Evolutionary conservation across 83 land plant genomes (phyloP), one percentile per base, ranked within the genome.

Genomic region (Picea abies): DNA sequence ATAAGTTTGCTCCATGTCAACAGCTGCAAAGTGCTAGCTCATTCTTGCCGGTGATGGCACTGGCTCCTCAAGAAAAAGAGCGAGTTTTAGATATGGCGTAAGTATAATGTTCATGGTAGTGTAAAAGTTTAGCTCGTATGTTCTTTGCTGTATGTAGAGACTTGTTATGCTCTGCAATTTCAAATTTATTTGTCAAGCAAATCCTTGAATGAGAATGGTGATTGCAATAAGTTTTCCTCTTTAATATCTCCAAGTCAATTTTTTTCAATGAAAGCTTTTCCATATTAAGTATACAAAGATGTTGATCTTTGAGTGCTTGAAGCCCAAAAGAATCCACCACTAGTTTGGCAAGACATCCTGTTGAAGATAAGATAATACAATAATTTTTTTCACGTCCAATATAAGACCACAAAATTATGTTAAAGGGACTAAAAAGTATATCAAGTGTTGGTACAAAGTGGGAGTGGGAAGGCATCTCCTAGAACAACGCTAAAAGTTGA

Each of bases 1-100:
- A 17, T 26, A 25, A 29, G 66, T 52, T 11, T 19, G 22, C 44
- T n/a, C n/a, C 37, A 76, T 75, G 82, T 82, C 49, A 49, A 26
- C 91, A 97, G 99, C 93, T 93, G 11, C 99, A 97, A 95, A 86
- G 98, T 88, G 98, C 96, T n/a, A 95, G 95, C 81, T 97, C 99
- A 11, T 97, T 97, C 86, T 84, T 97, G 82, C 99, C 99, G 56
- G 99, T 97, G 25, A 97, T 97, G 96, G 99, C 99, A 17, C 93
- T 97, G 84, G 99, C 99, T 85, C 98, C 99, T 60, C 96, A 95
- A 84, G 99, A 97, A 80, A 93, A 89, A 79, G 99, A 97, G 82
- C 86, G 95, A 66, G 77, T 97, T 58, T 90, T 95, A 73, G 99
- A 97, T 80, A 89, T 97, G 92, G 98, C 99, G 99, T 97, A 89